Evolutionary conservation across 495 filamentous ascomycete genomes (phyloP).

Genomic region (Tuber borchii): DNA sequence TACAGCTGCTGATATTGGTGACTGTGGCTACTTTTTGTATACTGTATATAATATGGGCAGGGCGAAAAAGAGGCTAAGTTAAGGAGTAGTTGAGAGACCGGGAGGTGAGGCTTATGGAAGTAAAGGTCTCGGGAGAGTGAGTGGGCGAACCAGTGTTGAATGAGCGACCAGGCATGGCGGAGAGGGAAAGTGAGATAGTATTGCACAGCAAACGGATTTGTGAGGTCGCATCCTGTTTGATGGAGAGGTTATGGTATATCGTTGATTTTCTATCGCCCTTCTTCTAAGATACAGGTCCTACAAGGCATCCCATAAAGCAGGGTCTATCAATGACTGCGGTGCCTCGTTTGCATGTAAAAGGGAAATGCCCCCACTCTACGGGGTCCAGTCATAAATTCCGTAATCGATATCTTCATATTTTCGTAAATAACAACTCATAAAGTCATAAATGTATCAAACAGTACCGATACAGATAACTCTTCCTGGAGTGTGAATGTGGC

Average conservation of each 20-base stretch:
- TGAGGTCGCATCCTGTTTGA: not conserved
- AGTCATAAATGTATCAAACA: not conserved
- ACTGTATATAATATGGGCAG: not conserved
- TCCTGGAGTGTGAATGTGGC: not conserved
- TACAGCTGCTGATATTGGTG: not conserved
- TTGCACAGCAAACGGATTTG: not conserved
- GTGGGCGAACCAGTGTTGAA: not conserved
- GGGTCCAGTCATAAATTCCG: not conserved
- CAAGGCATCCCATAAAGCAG: not conserved
- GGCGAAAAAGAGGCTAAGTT: not conserved
- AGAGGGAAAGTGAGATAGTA: not conserved
- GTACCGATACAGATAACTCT: not conserved
- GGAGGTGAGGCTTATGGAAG: not conserved
- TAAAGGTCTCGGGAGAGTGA: not conserved
- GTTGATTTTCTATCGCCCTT: not conserved
- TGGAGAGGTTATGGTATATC: not conserved
- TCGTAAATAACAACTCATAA: not conserved
- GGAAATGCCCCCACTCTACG: not conserved
- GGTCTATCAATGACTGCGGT: not conserved
- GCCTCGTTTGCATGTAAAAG: not conserved
- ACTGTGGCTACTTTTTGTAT: not conserved
- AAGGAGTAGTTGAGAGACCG: not conserved
- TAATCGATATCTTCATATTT: not conserved
- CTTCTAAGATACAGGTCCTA: not conserved
- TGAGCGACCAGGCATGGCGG: not conserved